Conservation (phyloP, 768 basidiomycete genomes). For the Russula sp. region DNA sequence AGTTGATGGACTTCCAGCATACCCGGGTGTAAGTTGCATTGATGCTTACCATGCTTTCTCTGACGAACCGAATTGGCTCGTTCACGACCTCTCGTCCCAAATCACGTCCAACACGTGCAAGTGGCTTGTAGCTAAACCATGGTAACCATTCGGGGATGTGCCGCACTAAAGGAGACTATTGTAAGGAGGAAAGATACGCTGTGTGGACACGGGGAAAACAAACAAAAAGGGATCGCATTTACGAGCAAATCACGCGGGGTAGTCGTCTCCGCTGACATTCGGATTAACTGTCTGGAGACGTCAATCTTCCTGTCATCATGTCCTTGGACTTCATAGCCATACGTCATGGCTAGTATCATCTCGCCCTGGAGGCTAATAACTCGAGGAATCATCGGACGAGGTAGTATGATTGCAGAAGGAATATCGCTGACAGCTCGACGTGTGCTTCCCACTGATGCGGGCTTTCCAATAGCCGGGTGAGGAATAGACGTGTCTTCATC, state of each 20-base stretch:
- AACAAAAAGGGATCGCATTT: constrained; percentile 16
- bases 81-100: neutral
- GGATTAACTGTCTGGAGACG: neutral
- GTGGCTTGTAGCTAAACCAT: constrained; percentile 12
- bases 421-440: neutral
- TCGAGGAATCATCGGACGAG: neutral
- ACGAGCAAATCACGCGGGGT: constrained; percentile 2
- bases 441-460: constrained; percentile 1
- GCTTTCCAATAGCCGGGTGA: neutral
- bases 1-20: neutral
- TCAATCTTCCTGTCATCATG: neutral
- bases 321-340: constrained; percentile 8
- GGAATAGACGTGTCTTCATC: neutral
- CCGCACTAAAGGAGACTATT: neutral
- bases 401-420: neutral
- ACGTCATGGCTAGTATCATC: constrained; percentile 4
- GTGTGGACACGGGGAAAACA: neutral
- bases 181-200: no score
- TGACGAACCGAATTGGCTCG: constrained; percentile 4
- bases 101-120: neutral
- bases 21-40: no score
- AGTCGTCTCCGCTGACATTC: neutral
- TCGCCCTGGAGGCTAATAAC: constrained; percentile 6
- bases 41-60: constrained; percentile 4
- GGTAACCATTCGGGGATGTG: constrained; percentile 10